Conservation (phyloP, 805 yeast genomes). For the Monosporozyma solicola region DNA sequence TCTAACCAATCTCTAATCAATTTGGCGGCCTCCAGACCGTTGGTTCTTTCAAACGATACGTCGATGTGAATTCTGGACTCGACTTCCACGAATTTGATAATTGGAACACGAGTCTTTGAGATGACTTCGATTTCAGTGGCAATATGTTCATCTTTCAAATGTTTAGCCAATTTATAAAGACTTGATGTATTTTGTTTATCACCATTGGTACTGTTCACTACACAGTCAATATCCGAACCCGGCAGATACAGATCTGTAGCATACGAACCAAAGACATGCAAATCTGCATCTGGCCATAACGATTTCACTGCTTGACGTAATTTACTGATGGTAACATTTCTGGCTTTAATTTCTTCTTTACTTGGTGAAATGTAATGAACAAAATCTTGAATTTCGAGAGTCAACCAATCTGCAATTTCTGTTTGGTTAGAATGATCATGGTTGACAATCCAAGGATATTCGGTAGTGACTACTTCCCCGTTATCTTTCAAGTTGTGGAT, state of each 20-base stretch:
- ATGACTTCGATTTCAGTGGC: conserved; percentile 76
- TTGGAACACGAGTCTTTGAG: conserved; percentile 88
- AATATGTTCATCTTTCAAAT: conserved; percentile 48
- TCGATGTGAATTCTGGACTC: conserved; percentile 67
- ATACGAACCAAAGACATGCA: conserved; percentile 85
- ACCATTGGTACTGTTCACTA: conserved; percentile 55
- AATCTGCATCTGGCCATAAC: conserved; percentile 72
- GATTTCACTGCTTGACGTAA: conserved; percentile 43
- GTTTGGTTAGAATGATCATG: conserved; percentile 69
- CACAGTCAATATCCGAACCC: conserved; percentile 94
- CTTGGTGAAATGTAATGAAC: conserved; percentile 82
- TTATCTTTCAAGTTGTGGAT: not conserved
- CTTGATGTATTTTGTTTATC: conserved; percentile 53
- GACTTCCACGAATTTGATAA: conserved; percentile 80
- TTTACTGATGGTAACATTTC: conserved; percentile 57
- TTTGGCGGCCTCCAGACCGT: conserved; percentile 77
- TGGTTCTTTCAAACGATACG: conserved; percentile 77
- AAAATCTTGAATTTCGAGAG: conserved; percentile 77
- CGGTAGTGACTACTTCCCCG: conserved; percentile 6
- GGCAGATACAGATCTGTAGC: conserved; percentile 92
- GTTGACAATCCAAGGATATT: conserved; percentile 66
- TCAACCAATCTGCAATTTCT: conserved; percentile 80
- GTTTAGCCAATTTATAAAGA: conserved; percentile 64
- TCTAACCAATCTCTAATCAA: conserved; percentile 67
- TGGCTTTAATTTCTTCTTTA: conserved; percentile 52